Conservation (phyloP, 176 grass and related monocot genomes). For the Bolboschoenus planiculmis region DNA sequence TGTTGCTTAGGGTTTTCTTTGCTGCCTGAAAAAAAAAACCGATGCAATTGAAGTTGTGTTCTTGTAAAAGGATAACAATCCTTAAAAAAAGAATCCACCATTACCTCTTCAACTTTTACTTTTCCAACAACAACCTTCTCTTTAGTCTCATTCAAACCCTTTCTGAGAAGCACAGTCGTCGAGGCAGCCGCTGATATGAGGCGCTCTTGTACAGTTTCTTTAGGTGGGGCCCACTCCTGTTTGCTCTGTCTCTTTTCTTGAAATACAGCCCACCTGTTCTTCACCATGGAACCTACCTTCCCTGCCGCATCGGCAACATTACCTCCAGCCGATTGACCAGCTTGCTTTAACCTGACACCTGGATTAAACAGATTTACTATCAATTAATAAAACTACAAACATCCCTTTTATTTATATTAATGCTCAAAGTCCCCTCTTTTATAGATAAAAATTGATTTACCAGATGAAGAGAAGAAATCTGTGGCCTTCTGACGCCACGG, state of each 20-base stretch:
- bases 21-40: slow-evolving; percentile 52
- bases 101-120: slow-evolving; percentile 96
- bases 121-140: slow-evolving; percentile 94
- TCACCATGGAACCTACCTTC: slow-evolving; percentile 79
- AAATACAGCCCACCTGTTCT: slow-evolving; percentile 67
- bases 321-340: slow-evolving; percentile 77
- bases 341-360: slow-evolving; percentile 85
- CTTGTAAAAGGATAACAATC: neutral
- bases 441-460: slow-evolving; percentile 31
- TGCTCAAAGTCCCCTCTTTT: neutral
- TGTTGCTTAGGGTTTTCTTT: slow-evolving; percentile 94
- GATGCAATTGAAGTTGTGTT: neutral
- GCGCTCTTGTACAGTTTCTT: slow-evolving; percentile 75
- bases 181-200: slow-evolving; percentile 70
- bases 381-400: neutral
- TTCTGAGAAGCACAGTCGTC: slow-evolving; percentile 75
- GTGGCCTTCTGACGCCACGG: slow-evolving; percentile 75
- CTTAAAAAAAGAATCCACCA: neutral
- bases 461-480: slow-evolving; percentile 77
- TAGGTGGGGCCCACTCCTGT: slow-evolving; percentile 24
- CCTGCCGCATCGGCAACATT: slow-evolving; percentile 74
- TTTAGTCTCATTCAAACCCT: slow-evolving; percentile 84
- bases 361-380: slow-evolving; percentile 1
- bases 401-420: neutral
- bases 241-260: slow-evolving; percentile 64